Evolutionary conservation across 805 yeast species (phyloP).

Genomic region (Candida anglica): DNA sequence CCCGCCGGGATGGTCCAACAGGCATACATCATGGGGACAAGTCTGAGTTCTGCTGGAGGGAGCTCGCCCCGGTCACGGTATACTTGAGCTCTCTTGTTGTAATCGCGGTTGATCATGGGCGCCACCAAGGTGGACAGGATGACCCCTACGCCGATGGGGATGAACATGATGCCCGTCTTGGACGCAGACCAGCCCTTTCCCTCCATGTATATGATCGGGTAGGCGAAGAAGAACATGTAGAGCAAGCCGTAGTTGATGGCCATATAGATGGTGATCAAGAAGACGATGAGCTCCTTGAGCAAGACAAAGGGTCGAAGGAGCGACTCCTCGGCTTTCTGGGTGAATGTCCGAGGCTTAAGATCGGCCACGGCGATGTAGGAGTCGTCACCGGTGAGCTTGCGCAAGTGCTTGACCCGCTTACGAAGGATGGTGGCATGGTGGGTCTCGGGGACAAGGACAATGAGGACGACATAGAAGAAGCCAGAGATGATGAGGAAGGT

Average conservation of each 20-base stretch:
- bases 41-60: conserved; percentile 36
- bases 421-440: conserved; percentile 54
- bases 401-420: conserved; percentile 45
- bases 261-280: conserved; percentile 35
- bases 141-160: conserved; percentile 37
- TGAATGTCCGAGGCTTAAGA: conserved; percentile 19
- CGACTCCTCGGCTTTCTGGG: conserved; percentile 21
- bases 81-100: conserved; percentile 30
- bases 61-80: conserved; percentile 31
- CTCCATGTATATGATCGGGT: conserved; percentile 30
- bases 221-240: conserved; percentile 39
- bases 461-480: conserved; percentile 33
- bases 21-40: conserved; percentile 34
- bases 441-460: conserved; percentile 52
- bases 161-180: conserved; percentile 34
- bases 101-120: conserved; percentile 28
- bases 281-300: conserved; percentile 30
- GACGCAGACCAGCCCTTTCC: conserved; percentile 36
- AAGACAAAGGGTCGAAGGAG: conserved; percentile 32
- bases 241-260: conserved; percentile 33
- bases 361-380: conserved; percentile 24
- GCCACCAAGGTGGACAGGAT: conserved; percentile 21
- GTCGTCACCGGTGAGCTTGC: conserved; percentile 33
- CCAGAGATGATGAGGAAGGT: conserved; percentile 54
- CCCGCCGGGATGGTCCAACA: conserved; percentile 37